Evolutionary conservation across 441 rosid species (phyloP).

Genomic region (Syzygium malaccense): DNA sequence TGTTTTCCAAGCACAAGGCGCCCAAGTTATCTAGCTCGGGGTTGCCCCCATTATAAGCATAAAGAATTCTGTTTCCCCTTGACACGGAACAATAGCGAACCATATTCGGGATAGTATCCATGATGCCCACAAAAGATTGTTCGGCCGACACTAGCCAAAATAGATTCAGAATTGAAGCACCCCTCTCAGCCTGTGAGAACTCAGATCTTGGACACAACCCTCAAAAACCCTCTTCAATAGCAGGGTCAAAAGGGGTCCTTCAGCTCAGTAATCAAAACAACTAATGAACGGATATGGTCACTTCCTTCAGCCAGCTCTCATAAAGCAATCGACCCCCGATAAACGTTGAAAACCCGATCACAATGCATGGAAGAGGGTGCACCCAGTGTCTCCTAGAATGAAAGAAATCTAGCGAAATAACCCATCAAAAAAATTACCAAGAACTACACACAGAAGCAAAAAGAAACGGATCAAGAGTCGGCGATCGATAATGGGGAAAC

Average conservation of each 20-base stretch:
- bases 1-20: slow-evolving; percentile 46
- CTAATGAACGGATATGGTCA: background rate
- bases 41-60: slow-evolving; percentile 45
- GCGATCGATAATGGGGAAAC: background rate
- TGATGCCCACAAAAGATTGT: background rate
- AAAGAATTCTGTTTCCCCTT: slow-evolving; percentile 38
- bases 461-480: background rate
- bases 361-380: background rate
- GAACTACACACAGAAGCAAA: background rate
- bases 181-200: background rate
- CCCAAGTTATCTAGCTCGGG: slow-evolving; percentile 44
- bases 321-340: background rate
- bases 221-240: background rate
- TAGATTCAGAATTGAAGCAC: background rate
- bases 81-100: slow-evolving; percentile 67
- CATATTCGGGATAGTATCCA: slow-evolving; percentile 47
- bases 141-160: background rate
- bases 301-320: background rate
- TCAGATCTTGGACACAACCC: background rate
- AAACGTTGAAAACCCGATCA: background rate
- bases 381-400: background rate
- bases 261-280: background rate
- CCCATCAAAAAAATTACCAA: background rate
- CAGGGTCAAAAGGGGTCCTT: background rate
- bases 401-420: background rate